phyloP scores from a whole-genome alignment of 176 grass and related monocot genomes.

The Phyllostachys edulis region DNA sequence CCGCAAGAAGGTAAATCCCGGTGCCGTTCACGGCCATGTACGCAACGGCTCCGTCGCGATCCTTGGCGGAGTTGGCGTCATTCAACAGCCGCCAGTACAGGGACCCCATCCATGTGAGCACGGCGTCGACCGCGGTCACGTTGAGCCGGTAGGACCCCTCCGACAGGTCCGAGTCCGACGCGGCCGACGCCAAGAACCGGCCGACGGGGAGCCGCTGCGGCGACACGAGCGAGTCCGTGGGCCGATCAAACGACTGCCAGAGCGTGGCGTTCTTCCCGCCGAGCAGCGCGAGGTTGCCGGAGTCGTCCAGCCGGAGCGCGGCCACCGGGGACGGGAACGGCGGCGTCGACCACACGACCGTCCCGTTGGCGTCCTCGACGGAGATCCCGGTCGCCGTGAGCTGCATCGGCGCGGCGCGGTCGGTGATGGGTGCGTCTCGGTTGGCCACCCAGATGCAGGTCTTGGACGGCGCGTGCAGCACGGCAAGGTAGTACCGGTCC shows the following conservation, averaged over 20 bases:
- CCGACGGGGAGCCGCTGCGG: constrained; percentile 44
- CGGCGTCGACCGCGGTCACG: constrained; percentile 34
- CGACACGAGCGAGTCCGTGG: constrained; percentile 57
- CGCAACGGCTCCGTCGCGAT: constrained; percentile 41
- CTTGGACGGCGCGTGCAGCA: constrained; percentile 51
- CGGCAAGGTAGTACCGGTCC: constrained; percentile 48
- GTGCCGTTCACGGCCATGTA: constrained; percentile 52
- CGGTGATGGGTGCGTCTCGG: constrained; percentile 51
- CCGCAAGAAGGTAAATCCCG: constrained; percentile 49
- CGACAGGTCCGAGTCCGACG: constrained; percentile 36
- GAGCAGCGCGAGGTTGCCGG: constrained; percentile 55
- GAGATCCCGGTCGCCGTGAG: constrained; percentile 35
- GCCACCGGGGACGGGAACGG: constrained; percentile 13
- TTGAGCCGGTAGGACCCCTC: constrained; percentile 53
- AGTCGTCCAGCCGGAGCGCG: constrained; percentile 42
- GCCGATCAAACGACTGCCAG: constrained; percentile 66
- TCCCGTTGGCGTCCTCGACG: constrained; percentile 43
- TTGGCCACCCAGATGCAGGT: constrained; percentile 64
- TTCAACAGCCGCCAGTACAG: constrained; percentile 57
- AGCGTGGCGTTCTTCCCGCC: constrained; percentile 53
- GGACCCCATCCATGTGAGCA: constrained; percentile 50
- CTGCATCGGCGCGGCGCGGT: constrained; percentile 35
- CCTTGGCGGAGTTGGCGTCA: constrained; percentile 45
- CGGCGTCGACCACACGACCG: constrained; percentile 57
- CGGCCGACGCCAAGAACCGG: constrained; percentile 36